phyloP scores from a whole-genome alignment of 2,329 filamentous ascomycete genomes.

The Phyllosticta paracitricarpa region DNA sequence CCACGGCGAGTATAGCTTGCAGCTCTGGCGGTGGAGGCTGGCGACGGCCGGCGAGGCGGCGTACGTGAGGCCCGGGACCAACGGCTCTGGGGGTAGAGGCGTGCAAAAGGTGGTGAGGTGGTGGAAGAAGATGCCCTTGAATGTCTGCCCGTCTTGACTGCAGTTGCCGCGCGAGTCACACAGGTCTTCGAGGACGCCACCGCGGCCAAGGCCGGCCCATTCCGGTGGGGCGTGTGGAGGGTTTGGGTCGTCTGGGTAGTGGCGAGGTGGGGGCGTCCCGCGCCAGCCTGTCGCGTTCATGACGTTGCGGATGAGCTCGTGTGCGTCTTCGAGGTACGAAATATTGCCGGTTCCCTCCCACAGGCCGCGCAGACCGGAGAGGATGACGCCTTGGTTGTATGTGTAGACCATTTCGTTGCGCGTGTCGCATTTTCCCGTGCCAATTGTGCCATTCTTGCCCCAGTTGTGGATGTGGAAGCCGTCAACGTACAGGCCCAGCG shows the following conservation, averaged over 20 bases:
- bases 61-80: slow-evolving; percentile 36
- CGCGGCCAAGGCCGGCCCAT: slow-evolving; percentile 69
- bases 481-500: slow-evolving; percentile 66
- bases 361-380: slow-evolving; percentile 70
- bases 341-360: slow-evolving; percentile 68
- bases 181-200: slow-evolving; percentile 71
- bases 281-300: slow-evolving; percentile 73
- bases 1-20: slow-evolving; percentile 61
- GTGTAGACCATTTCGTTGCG: slow-evolving; percentile 87
- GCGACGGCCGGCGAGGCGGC: slow-evolving; percentile 22
- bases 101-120: slow-evolving; percentile 73
- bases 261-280: slow-evolving; percentile 18
- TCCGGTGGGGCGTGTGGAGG: not conserved
- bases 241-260: slow-evolving; percentile 23
- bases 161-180: slow-evolving; percentile 69
- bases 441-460: slow-evolving; percentile 43
- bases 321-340: slow-evolving; percentile 67
- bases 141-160: slow-evolving; percentile 76
- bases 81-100: slow-evolving; percentile 42
- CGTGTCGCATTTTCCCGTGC: slow-evolving; percentile 65
- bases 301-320: slow-evolving; percentile 63
- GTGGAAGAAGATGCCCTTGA: slow-evolving; percentile 93
- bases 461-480: slow-evolving; percentile 75
- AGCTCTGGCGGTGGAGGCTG: slow-evolving; percentile 47
- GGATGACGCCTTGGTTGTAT: slow-evolving; percentile 87